Evolutionary conservation across 805 yeast genomes (phyloP), one percentile per base, ranked within the genome.

Genomic region (Pichia manshurica): DNA sequence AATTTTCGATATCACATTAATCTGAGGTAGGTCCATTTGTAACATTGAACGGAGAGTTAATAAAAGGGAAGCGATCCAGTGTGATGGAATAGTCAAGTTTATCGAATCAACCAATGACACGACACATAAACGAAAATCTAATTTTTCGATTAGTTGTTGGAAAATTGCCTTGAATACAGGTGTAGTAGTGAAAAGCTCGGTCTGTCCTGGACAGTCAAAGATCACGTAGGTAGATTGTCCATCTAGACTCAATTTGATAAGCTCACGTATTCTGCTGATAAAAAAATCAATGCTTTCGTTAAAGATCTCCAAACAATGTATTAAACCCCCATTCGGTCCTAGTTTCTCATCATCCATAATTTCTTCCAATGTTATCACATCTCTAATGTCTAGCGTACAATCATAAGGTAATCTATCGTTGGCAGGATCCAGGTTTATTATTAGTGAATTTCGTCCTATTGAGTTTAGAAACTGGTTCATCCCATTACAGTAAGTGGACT

Each of bases 151-250:
- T 39, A 93, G 67, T 41, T 63, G 72, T 51, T 76, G 75, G 65
- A 90, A 87, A 5, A 93, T 83, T 45, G 71, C 71, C 37, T 73
- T 74, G 38, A 95, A 68, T 0, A 96, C 81, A 1, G 82, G 76
- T 58, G 87, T 95, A 60, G 87, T 95, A 3, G 99, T 93, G 67
- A 87, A 93, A 15, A 93, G 74, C 63, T 93, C 99, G 1, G 89
- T 93, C 63, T 93, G 99, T 1, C 99, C 99, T 1, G 97, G 96
- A 60, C 95, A 87, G 64, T 88, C 96, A 66, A 88, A 86, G 4
- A 88, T 70, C 12, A 88, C 63, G 55, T 88, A 88, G 35, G 82
- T 78, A 20, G 70, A 70, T 36, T 61, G 59, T 9, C 65, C 68
- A 48, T 79, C 82, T 36, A 58, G 39, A 49, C 66, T 59, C 1